Evolutionary conservation across 129 eudicot species (phyloP).

Genomic region (Tagetes erecta): DNA sequence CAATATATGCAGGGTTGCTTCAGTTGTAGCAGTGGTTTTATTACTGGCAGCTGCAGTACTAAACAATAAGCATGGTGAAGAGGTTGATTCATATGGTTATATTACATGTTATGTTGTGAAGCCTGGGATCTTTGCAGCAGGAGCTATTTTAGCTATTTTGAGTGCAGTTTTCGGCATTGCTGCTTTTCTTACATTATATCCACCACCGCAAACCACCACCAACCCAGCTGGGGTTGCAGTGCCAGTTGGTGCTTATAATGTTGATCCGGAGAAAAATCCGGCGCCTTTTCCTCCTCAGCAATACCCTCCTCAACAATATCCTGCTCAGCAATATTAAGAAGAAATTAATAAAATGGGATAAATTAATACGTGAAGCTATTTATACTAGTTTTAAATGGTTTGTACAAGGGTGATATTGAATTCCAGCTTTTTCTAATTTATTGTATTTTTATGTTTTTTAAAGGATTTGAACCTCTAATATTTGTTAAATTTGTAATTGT

Average conservation of each 20-base stretch:
- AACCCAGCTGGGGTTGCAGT: background rate
- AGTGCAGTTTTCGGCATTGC: background rate
- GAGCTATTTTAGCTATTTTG: constrained; percentile 26
- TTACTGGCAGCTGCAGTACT: constrained; percentile 30
- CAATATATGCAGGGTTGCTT: constrained; percentile 25
- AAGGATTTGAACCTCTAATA: no score
- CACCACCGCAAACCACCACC: constrained; percentile 11
- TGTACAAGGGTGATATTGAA: no score
- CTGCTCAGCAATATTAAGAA: background rate
- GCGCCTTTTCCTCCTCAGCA: constrained; percentile 23
- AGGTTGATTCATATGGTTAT: constrained; percentile 17
- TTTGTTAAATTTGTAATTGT: no score
- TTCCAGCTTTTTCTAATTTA: no score
- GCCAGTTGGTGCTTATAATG: constrained; percentile 4
- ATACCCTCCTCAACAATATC: constrained; percentile 12
- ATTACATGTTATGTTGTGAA: constrained; percentile 27
- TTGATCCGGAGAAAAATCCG: constrained; percentile 27
- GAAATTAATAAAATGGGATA: no score
- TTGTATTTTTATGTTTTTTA: no score
- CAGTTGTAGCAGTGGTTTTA: constrained; percentile 23
- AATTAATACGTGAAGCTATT: no score
- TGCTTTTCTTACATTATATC: constrained; percentile 7
- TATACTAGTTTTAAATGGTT: no score
- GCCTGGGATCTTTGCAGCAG: constrained; percentile 43
- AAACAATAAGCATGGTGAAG: constrained; percentile 21